phyloP scores from a whole-genome alignment of 2,329 filamentous ascomycete genomes.

The Lomentospora prolificans region DNA sequence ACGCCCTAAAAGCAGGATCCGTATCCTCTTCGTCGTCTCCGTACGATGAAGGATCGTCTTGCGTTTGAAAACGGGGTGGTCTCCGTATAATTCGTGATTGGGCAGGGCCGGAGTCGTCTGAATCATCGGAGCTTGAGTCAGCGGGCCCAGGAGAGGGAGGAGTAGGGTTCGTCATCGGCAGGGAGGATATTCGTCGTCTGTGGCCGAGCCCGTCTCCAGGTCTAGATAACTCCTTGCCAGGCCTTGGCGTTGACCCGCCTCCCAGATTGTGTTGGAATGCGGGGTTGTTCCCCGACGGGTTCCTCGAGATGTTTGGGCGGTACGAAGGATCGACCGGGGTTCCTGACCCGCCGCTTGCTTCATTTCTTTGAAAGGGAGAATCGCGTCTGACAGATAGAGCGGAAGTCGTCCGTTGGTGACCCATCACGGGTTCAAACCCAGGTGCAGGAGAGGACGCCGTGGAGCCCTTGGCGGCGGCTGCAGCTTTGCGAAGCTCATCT shows the following conservation, averaged over 20 bases:
- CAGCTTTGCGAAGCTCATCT: constrained; percentile 76
- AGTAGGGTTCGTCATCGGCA: constrained; percentile 27
- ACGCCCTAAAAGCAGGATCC: constrained; percentile 46
- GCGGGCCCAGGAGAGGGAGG: constrained; percentile 24
- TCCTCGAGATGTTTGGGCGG: constrained; percentile 36
- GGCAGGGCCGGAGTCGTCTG: constrained; percentile 39
- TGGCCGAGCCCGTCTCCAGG: constrained; percentile 19
- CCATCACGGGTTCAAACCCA: constrained; percentile 31
- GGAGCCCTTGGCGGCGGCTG: constrained; percentile 45
- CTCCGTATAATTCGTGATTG: constrained; percentile 52
- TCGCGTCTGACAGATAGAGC: constrained; percentile 49
- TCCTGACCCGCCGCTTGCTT: constrained; percentile 28
- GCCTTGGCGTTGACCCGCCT: constrained; percentile 15
- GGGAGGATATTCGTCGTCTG: constrained; percentile 30
- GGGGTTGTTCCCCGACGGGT: constrained; percentile 30
- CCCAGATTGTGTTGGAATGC: constrained; percentile 13
- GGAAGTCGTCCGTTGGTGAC: constrained; percentile 36
- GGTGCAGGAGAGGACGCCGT: constrained; percentile 47
- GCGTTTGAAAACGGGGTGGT: constrained; percentile 37
- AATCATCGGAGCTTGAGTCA: constrained; percentile 27
- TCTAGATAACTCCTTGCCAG: constrained; percentile 14
- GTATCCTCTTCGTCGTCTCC: constrained; percentile 48
- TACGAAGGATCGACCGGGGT: constrained; percentile 32
- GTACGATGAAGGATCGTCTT: constrained; percentile 26
- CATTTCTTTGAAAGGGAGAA: constrained; percentile 40